Base-by-base conservation (phyloP, 2,329 filamentous ascomycete species). In the Xylariaceae sp. region DNA sequence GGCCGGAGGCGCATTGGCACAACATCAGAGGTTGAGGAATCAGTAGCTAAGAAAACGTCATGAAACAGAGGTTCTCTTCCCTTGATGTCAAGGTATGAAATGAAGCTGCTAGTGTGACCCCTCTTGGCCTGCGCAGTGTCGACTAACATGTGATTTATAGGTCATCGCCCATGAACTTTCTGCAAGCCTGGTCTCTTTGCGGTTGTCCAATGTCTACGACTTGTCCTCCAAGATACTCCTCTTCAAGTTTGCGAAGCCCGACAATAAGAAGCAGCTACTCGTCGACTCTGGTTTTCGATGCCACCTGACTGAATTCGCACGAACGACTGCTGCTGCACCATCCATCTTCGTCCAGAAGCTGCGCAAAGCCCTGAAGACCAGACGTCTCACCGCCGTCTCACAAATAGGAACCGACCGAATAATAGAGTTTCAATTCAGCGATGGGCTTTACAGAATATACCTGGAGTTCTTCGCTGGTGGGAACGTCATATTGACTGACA, bases 391-490 rank as follows among this genome's bases (percentile, higher is more conserved):
- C 0, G 81, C 84, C 0, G 85, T 99, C 8, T 78, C 82, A 1
- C 95, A 99, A 75, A 84, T 99, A 47, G 95, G 95, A 45, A 97
- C 93, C 2, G 95, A 99, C 73, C 85, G 95, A 50, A 90, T 99
- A 60, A 88, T 99, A 50, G 92, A 98, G 72, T 87, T 99, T 51
- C 84, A 90, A 67, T 97, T 99, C 72, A 96, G 91, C 66, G 92
- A 98, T 78, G 95, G 95, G 9, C 83, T 88, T 65, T 97, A 96
- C 71, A 83, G 89, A 37, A 75, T 99, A 19, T 97, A 92, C 71
- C 79, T 99, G 24, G 95, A 99, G 76, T 99, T 99, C 77, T 99
- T 96, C 72, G 94, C 95, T 1, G 90, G 91, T 49, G 95, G 95
- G 41, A 99, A 99, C 71, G 88, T 99, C 59, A 91, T 99, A 60